Conservation (phyloP, 352 stramenopile genomes). For the Globisporangium abappressorium region DNA sequence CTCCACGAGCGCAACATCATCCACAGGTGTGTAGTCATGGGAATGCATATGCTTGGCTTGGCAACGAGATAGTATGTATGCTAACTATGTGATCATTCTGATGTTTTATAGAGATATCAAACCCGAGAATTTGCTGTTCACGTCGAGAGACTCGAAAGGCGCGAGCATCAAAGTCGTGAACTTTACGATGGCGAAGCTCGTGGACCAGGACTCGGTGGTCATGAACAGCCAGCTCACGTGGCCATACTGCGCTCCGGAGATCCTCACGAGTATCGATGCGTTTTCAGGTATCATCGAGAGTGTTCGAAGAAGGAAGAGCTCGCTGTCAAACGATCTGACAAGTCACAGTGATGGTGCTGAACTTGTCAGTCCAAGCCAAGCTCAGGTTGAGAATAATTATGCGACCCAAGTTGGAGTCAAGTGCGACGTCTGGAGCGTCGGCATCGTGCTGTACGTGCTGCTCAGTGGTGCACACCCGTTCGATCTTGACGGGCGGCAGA, state of each 20-base stretch:
- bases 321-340: conserved; percentile 20
- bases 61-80: not conserved
- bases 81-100: conserved; percentile 6
- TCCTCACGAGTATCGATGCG: conserved; percentile 32
- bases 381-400: not conserved
- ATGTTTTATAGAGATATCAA: conserved; percentile 61
- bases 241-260: conserved; percentile 65
- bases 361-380: not conserved
- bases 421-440: conserved; percentile 86
- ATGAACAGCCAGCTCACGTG: conserved; percentile 41
- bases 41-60: no score
- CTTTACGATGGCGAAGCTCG: conserved; percentile 75
- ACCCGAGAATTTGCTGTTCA: conserved; percentile 84
- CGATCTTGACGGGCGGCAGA: conserved; percentile 60
- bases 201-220: conserved; percentile 24
- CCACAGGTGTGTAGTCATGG: conserved; percentile 34
- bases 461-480: conserved; percentile 80
- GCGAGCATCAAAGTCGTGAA: conserved; percentile 81
- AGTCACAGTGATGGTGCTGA: conserved; percentile 22
- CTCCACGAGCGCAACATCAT: conserved; percentile 74
- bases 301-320: conserved; percentile 11
- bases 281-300: conserved; percentile 16
- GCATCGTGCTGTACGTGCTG: conserved; percentile 88
- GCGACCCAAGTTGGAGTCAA: conserved; percentile 20
- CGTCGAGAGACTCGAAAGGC: conserved; percentile 56